A percentile compares a stretch with the other conserved stretches of the same genome.
Conservation (phyloP, 148 eudicot species). For the Camellia japonica region DNA sequence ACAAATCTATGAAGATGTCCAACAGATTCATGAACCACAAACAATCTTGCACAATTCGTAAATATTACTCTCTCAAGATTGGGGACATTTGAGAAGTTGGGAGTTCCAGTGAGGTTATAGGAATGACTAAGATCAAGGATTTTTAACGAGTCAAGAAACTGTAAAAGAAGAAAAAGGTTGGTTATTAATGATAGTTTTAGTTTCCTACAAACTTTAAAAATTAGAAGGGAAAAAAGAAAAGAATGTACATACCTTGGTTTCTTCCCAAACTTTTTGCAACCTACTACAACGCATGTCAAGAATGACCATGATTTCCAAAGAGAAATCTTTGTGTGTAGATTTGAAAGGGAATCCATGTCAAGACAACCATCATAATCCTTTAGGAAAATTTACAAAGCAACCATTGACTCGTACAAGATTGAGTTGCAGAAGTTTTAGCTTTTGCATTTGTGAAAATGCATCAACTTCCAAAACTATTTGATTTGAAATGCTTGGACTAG, state of each 20-base stretch:
- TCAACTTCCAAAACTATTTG: not conserved
- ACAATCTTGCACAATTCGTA: not conserved
- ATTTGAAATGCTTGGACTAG: not conserved
- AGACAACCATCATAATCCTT: not conserved
- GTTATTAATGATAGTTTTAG: no score
- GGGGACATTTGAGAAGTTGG: not conserved
- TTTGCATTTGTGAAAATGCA: not conserved
- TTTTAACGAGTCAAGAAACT: not conserved
- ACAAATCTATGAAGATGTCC: not conserved
- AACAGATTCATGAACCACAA: not conserved
- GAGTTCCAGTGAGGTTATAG: not conserved
- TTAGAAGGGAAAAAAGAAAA: not conserved
- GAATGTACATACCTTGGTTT: not conserved
- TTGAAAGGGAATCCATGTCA: not conserved
- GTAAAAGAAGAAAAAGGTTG: not conserved
- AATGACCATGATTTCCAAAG: not conserved
- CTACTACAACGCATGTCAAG: constrained; percentile 2
- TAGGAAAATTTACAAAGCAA: not conserved
- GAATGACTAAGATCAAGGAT: constrained; percentile 11
- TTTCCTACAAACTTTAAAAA: no score
- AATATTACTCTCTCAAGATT: not conserved
- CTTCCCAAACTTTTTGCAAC: not conserved
- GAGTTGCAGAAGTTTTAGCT: not conserved
- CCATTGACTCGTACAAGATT: not conserved
- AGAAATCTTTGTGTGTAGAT: not conserved